Evolutionary conservation across 2,329 filamentous ascomycete genomes (phyloP).

Genomic region (Clonostachys rosea): DNA sequence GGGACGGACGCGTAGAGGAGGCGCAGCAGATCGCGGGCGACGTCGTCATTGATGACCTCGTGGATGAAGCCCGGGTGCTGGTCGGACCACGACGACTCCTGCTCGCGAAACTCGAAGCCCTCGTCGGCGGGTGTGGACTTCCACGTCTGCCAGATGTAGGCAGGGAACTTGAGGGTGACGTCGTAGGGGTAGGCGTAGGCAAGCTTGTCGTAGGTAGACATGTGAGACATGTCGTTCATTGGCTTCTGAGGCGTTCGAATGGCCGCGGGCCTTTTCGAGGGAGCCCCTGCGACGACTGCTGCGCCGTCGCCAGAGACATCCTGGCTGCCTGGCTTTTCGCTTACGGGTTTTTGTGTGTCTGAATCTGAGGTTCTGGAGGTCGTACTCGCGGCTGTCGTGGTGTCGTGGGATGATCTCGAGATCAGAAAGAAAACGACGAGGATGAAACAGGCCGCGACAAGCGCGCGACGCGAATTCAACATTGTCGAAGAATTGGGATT

Average conservation of each 20-base stretch:
- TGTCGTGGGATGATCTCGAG: conserved; percentile 39
- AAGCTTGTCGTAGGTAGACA: conserved; percentile 75
- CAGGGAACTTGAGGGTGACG: conserved; percentile 81
- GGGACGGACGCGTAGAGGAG: conserved; percentile 83
- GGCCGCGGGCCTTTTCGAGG: background rate
- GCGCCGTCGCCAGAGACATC: background rate
- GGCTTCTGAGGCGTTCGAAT: conserved; percentile 43
- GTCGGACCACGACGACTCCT: conserved; percentile 86
- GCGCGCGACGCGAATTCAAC: conserved; percentile 74
- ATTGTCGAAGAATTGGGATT: conserved; percentile 34
- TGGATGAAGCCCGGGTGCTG: conserved; percentile 89
- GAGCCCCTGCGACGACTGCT: conserved; percentile 3
- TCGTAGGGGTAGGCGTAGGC: conserved; percentile 95
- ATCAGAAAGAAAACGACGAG: conserved; percentile 67
- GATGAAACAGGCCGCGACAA: conserved; percentile 66
- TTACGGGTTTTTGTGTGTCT: background rate
- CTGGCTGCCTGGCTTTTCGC: background rate
- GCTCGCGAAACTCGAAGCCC: conserved; percentile 74
- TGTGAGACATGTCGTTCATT: conserved; percentile 65
- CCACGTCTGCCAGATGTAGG: conserved; percentile 99
- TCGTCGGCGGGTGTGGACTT: conserved; percentile 76
- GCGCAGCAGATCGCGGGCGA: conserved; percentile 74
- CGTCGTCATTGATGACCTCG: conserved; percentile 91
- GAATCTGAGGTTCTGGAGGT: background rate
- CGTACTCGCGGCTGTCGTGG: background rate